A percentile compares a stretch with the other conserved stretches of the same genome.
Conservation (phyloP, 352 stramenopile genomes). For the Globisporangium carolinianum region DNA sequence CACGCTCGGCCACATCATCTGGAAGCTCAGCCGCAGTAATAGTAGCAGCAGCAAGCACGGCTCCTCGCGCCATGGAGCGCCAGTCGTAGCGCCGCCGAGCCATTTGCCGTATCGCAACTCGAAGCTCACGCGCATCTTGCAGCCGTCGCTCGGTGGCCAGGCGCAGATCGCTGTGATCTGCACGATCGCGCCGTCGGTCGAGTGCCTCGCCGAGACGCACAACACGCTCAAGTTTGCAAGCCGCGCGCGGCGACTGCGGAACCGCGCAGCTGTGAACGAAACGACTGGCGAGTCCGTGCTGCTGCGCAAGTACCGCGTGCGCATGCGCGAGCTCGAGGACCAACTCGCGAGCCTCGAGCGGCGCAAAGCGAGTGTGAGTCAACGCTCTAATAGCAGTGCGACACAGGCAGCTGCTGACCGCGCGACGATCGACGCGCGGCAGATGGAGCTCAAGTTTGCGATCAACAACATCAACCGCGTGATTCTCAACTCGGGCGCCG, state of each 20-base stretch:
- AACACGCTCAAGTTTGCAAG: conserved; percentile 96
- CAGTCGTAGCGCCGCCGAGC: conserved; percentile 7
- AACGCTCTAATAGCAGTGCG: too few relatives aligned
- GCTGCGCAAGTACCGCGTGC: conserved; percentile 57
- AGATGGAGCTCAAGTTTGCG: conserved; percentile 69
- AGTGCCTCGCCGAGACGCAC: conserved; percentile 92
- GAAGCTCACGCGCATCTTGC: conserved; percentile 97
- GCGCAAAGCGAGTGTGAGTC: conserved; percentile 22
- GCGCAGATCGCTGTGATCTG: conserved; percentile 96
- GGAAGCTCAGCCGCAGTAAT: conserved; percentile 78
- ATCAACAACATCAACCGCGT: conserved; percentile 79
- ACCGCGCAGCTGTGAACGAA: conserved; percentile 88
- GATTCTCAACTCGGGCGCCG: conserved; percentile 60
- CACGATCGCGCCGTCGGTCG: conserved; percentile 91
- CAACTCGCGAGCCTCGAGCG: conserved; percentile 53
- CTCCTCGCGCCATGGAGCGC: neutral
- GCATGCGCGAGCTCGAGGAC: conserved; percentile 57
- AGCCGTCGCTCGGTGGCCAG: conserved; percentile 94
- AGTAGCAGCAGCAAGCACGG: conserved; percentile 17
- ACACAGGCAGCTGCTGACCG: too few relatives aligned
- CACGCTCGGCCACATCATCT: conserved; percentile 92
- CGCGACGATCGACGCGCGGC: conserved; percentile 39
- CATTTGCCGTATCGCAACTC: conserved; percentile 97
- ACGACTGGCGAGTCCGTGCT: conserved; percentile 55
- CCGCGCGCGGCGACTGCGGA: conserved; percentile 91